Evolutionary conservation across 2,329 filamentous ascomycete species (phyloP), one percentile per base, ranked within the genome.

Genomic region (Claviceps paspali): DNA sequence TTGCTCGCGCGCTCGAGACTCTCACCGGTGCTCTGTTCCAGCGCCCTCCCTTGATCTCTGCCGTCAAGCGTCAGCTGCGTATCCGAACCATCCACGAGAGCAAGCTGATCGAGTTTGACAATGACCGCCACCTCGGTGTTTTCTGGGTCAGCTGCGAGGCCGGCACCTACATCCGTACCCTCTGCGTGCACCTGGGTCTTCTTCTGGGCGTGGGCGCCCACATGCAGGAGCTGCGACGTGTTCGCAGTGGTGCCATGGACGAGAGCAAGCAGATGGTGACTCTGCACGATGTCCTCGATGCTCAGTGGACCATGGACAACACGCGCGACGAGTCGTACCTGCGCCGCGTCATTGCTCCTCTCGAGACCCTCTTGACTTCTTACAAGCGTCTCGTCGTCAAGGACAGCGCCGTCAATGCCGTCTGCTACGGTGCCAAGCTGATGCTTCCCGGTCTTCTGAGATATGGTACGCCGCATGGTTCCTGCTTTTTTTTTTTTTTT

Each of bases 131-230:
- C 61, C 74, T 98, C 27, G 91, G 83, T 61, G 88, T 96, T 39
- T 98, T 98, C 74, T 96, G 91, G 88, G 91, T 96, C 51, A 93
- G 85, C 64, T 98, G 91, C 63, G 91, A 98, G 65, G 91, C 59
- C 37, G 91, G 91, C 59, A 98, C 91, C 46, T 98, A 98, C 63
- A 96, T 98, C 59, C 83, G 91, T 69, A 98, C 91, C 27, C 78
- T 98, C 33, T 96, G 91, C 63, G 88, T 96, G 30, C 91, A 96
- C 65, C 62, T 98, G 48, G 84, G 84, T 61, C 64, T 77, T 41
- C 60, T 77, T 30, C 64, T 77, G 33, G 73, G 88, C 57, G 86
- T 94, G 41, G 88, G 88, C 49, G 91, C 84, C 37, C 86, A 96
- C 67, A 96, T 96, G 88, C 88, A 96, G 68, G 88, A 96, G 68